Percentiles rank a stretch among this genome's conserved stretches.
These are phyloP conservation scores for Echites panduratus DNA, from an alignment of 257 asterid species.

Conservation along the genomic window DNA sequence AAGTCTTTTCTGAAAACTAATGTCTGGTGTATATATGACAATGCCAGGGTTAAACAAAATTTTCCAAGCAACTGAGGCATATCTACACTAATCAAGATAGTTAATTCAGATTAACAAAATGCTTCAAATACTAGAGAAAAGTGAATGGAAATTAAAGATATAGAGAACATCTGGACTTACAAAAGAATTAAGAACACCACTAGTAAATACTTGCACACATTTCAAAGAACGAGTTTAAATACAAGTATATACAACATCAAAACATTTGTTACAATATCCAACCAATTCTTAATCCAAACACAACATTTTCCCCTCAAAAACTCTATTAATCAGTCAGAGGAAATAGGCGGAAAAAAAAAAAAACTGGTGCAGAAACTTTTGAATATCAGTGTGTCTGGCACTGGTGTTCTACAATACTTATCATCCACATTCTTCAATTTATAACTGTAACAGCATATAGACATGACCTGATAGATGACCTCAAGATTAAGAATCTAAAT, in stretches of 20 bases:
- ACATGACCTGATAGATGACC: not conserved
- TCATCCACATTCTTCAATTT: not conserved
- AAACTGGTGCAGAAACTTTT: not conserved
- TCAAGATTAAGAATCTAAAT: not conserved
- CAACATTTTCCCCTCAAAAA: not conserved
- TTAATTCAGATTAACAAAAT: not conserved
- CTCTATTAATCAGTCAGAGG: not conserved
- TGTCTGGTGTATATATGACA: not conserved
- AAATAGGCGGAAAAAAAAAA: not conserved
- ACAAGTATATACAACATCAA: not conserved
- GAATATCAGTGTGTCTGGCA: not conserved
- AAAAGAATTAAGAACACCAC: not conserved
- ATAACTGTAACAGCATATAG: not conserved
- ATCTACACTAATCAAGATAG: no score
- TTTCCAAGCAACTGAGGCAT: not conserved
- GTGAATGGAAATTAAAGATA: not conserved
- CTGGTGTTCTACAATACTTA: not conserved
- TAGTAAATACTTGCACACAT: not conserved
- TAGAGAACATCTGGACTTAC: not conserved
- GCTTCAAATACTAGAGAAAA: not conserved
- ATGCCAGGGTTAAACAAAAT: not conserved
- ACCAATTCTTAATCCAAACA: not conserved
- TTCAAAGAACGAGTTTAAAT: not conserved
- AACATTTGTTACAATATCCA: not conserved
- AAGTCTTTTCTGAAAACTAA: not conserved